Percentiles rank a stretch among this genome's conserved stretches.
These are phyloP conservation scores for Senna tora DNA, from an alignment of 306 rosid genomes.

Conservation along the genomic window DNA sequence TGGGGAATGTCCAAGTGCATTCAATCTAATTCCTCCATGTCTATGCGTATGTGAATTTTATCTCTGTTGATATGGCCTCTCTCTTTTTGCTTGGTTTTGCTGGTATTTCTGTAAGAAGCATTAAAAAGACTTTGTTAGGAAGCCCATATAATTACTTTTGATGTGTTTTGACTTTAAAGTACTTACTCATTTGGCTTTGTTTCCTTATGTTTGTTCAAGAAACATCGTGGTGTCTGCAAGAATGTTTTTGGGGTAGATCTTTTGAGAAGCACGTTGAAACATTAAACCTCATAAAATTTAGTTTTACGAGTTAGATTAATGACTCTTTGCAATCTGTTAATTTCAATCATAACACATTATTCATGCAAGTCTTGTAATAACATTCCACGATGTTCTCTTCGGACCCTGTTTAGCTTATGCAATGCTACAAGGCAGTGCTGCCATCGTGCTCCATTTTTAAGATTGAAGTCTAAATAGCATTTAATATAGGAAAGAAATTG, in stretches of 20 bases:
- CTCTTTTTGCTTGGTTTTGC: not conserved
- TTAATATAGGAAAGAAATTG: too few species aligned
- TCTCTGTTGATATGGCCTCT: not conserved
- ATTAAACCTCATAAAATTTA: not conserved
- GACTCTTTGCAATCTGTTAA: not conserved
- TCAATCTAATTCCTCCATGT: not conserved
- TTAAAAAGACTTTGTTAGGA: not conserved
- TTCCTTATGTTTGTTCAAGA: not conserved
- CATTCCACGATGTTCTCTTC: too few species aligned
- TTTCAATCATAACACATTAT: too few species aligned
- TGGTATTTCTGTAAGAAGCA: not conserved
- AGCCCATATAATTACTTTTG: not conserved
- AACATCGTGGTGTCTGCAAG: not conserved
- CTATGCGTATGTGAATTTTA: not conserved
- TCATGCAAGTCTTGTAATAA: too few species aligned
- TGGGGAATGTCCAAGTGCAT: not conserved
- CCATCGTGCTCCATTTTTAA: too few species aligned
- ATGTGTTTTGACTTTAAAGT: not conserved
- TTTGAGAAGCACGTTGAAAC: not conserved
- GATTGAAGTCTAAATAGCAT: too few species aligned
- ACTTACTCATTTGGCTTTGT: too few species aligned
- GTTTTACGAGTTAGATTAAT: too few species aligned
- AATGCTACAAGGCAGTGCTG: too few species aligned
- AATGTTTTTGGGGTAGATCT: not conserved
- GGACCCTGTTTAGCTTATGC: too few species aligned